Percentiles rank a stretch among this genome's conserved stretches.
phyloP scores from a whole-genome alignment of 2,329 filamentous ascomycete species.

The Fusarium odoratissimum region DNA sequence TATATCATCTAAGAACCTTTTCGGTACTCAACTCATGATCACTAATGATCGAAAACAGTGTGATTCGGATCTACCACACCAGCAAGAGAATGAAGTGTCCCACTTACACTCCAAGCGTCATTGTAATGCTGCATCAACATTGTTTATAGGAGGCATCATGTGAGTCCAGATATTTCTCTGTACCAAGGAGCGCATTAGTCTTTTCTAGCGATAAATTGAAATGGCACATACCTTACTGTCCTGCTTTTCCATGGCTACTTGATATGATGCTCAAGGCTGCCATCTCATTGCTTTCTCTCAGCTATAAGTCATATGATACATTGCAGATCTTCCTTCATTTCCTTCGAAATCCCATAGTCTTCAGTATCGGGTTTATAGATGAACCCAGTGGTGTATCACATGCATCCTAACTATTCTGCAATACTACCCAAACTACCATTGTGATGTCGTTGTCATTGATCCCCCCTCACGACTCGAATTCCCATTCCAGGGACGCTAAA shows the following conservation, averaged over 20 bases:
- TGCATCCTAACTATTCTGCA: not conserved
- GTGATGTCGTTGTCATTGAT: conserved; percentile 33
- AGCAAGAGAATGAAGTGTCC: not conserved
- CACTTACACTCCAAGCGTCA: not conserved
- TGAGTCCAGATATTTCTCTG: not conserved
- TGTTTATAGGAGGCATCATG: not conserved
- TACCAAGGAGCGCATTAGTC: not conserved
- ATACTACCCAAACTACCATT: not conserved
- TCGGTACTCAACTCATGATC: no score
- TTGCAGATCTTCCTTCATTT: not conserved
- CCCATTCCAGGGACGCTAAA: conserved; percentile 14
- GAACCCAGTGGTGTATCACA: not conserved
- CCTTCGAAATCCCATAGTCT: not conserved
- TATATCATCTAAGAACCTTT: no score
- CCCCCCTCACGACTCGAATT: conserved; percentile 5
- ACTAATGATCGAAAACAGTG: not conserved
- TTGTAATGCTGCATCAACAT: not conserved
- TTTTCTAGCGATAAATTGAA: not conserved
- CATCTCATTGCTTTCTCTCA: not conserved
- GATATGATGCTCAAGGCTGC: not conserved
- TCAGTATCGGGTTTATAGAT: not conserved
- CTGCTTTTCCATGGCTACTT: not conserved
- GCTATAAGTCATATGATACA: not conserved
- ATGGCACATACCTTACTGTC: not conserved
- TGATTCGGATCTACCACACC: not conserved